Evolutionary conservation across 108 stramenopile genomes (phyloP).

Genomic region (Phaeodactylum tricornutum): DNA sequence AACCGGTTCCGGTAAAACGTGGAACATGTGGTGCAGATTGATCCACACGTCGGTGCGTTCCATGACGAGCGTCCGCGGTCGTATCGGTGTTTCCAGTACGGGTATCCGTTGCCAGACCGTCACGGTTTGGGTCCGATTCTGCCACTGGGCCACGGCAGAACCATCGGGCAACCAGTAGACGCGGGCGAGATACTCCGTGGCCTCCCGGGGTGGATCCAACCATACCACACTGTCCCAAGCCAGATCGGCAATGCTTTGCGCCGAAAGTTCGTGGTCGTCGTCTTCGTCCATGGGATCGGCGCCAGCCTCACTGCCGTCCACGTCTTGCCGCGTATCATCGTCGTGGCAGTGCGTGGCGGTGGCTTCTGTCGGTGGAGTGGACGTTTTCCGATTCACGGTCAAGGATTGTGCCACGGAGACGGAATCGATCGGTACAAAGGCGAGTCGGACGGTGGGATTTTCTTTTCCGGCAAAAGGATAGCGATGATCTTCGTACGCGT

Average conservation of each 20-base stretch:
- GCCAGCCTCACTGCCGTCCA: slow-evolving; percentile 5
- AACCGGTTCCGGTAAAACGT: slow-evolving; percentile 34
- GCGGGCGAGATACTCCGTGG: slow-evolving; percentile 75
- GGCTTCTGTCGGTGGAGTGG: not conserved
- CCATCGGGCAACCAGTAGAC: slow-evolving; percentile 79
- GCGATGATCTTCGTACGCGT: slow-evolving; percentile 73
- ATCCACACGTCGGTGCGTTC: slow-evolving; percentile 82
- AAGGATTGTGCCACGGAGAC: slow-evolving; percentile 2
- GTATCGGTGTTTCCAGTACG: slow-evolving; percentile 4
- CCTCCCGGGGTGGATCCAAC: slow-evolving; percentile 44
- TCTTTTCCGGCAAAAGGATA: slow-evolving; percentile 90
- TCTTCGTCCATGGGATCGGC: slow-evolving; percentile 8
- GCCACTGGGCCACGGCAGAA: slow-evolving; percentile 65
- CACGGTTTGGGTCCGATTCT: slow-evolving; percentile 72
- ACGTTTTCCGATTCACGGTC: slow-evolving; percentile 1
- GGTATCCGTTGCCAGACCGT: slow-evolving; percentile 53
- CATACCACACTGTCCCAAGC: slow-evolving; percentile 32
- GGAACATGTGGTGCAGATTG: slow-evolving; percentile 81
- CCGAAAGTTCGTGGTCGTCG: slow-evolving; percentile 6
- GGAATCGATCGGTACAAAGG: slow-evolving; percentile 37
- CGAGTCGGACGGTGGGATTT: slow-evolving; percentile 71
- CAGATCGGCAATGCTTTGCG: slow-evolving; percentile 15
- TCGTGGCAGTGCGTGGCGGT: not conserved
- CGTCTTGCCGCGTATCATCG: not conserved
- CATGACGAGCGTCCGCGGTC: slow-evolving; percentile 32